Base-by-base conservation (phyloP, 2,329 filamentous ascomycete genomes). In the Arthrobotrys megalospora region DNA sequence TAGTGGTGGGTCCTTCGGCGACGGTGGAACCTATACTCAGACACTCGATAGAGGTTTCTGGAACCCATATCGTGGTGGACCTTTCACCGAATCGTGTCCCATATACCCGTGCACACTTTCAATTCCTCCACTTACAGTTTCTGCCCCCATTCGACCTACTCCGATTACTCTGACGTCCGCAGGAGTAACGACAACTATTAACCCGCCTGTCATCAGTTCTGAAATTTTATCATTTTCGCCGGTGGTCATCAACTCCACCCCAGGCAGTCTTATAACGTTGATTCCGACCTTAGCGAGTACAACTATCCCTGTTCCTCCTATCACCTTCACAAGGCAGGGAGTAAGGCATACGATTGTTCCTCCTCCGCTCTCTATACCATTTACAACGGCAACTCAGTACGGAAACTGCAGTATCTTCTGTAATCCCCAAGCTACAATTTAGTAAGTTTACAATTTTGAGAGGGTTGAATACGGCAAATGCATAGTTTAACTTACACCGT, bases 331-430 rank as follows among this genome's bases (percentile, higher is more conserved):
- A 36, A 38, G 1, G 1, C 11, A 1, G 3, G 53, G 53, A 8
- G 34, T 60, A 1, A 38, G 53, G 21, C 32, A 60, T 41, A 60
- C 53, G 1, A 11, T 60, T 41, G 16, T 60, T 12, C 53, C 53
- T 1, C 53, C 53, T 38, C 53, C 53, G 3, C 32, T 60, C 6
- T 60, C 53, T 12, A 60, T 60, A 36, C 53, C 53, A 8, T 60
- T 60, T 41, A 41, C 14, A 11, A 14, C 53, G 3, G 32, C 28
- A 4, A 60, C 32, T 21, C 14, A 60, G 41, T 60, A 60, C 12
- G 53, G 53, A 12, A 41, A 60, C 16, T 60, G 53, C 14, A 60
- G 53, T 41, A 21, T 60, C n/a, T 60, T 60, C 11, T 60, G 53
- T 11, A 19, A 16, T 21, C 32, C 53, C 2, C 14, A 60, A 8